A percentile compares a stretch with the other conserved stretches of the same genome.
phyloP scores from a whole-genome alignment of 2,329 filamentous ascomycete species.

The Rhexocercosporidium sp. region DNA sequence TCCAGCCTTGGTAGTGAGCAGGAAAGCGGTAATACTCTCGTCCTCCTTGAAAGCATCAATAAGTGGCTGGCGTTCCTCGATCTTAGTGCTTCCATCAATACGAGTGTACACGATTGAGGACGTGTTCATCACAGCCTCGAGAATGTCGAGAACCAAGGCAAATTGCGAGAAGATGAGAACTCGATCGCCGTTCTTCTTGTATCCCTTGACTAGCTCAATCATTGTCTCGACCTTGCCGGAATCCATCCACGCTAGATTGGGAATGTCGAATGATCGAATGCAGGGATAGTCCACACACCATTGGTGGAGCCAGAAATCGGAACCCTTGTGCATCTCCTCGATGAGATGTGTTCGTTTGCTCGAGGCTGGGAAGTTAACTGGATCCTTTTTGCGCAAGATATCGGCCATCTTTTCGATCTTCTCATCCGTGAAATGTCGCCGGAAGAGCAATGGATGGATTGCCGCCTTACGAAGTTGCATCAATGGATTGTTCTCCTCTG shows the following conservation, averaged over 20 bases:
- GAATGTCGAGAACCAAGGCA: constrained; percentile 86
- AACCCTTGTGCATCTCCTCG: constrained; percentile 61
- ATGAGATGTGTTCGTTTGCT: constrained; percentile 56
- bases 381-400: constrained; percentile 74
- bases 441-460: constrained; percentile 88
- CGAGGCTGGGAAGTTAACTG: constrained; percentile 55
- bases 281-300: constrained; percentile 65
- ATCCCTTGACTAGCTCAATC: constrained; percentile 73
- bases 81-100: constrained; percentile 84
- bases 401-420: constrained; percentile 78
- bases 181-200: constrained; percentile 81
- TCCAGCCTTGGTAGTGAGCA: constrained; percentile 90
- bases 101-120: constrained; percentile 78
- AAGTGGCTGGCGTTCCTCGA: constrained; percentile 82
- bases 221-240: constrained; percentile 88
- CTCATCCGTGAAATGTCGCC: constrained; percentile 77
- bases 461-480: constrained; percentile 93
- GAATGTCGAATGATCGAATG: constrained; percentile 61
- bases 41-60: constrained; percentile 87
- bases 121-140: constrained; percentile 79
- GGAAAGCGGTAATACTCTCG: constrained; percentile 81
- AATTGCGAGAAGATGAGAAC: constrained; percentile 94
- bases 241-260: constrained; percentile 58
- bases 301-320: constrained; percentile 69
- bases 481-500: constrained; percentile 73